These are phyloP conservation scores for Dryas integrifolia DNA, from an alignment of 331 rosid genomes.

Conservation along the genomic window DNA sequence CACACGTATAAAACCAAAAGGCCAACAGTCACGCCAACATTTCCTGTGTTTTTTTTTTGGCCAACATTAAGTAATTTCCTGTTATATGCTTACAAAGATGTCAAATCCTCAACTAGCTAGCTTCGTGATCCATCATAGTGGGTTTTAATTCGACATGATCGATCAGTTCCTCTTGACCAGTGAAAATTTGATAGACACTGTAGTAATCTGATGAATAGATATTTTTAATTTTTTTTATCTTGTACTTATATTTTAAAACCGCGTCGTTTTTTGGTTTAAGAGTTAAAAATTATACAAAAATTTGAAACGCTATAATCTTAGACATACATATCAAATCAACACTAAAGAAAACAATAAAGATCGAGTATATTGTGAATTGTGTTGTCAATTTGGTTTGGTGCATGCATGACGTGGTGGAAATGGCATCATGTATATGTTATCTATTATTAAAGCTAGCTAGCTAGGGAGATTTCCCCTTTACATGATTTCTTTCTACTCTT, in stretches of 20 bases:
- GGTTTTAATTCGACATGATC: not conserved
- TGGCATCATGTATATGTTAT: slow-evolving; percentile 21
- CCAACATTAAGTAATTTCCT: too few relatives aligned
- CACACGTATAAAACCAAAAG: slow-evolving; percentile 9
- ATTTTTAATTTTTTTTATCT: too few relatives aligned
- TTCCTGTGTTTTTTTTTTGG: not conserved
- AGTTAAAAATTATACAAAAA: too few relatives aligned
- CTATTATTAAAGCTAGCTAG: not conserved
- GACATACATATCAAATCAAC: too few relatives aligned
- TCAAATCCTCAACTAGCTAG: not conserved
- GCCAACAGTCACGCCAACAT: slow-evolving; percentile 30
- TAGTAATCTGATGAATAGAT: not conserved
- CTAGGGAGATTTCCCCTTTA: slow-evolving; percentile 7
- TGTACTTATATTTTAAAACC: too few relatives aligned
- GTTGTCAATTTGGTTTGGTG: slow-evolving; percentile 17
- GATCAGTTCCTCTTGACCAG: not conserved
- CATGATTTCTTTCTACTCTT: slow-evolving; percentile 11
- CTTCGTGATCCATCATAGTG: too few relatives aligned
- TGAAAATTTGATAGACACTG: slow-evolving; percentile 9
- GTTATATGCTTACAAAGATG: slow-evolving; percentile 7
- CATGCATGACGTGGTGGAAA: slow-evolving; percentile 38
- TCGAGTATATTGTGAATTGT: slow-evolving; percentile 12
- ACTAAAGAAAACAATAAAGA: too few relatives aligned
- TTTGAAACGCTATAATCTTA: too few relatives aligned
- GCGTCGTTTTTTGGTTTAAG: too few relatives aligned